Conservation (phyloP, 768 basidiomycete species). For the Mycena metata region DNA sequence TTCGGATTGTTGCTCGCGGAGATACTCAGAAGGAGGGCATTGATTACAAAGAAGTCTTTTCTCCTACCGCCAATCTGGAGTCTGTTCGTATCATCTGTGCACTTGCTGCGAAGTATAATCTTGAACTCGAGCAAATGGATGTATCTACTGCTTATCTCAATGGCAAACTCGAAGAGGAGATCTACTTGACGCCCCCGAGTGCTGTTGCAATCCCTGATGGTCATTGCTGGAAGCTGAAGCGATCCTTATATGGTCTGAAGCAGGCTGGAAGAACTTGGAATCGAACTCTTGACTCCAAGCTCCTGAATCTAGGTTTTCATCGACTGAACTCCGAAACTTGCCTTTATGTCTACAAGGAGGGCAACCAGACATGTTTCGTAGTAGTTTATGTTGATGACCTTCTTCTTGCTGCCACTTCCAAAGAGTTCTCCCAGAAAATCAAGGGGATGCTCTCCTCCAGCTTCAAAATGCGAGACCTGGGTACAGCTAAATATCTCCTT, state of each 20-base stretch:
- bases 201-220: neutral
- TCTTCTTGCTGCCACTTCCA: neutral
- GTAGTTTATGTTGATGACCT: conserved; percentile 13
- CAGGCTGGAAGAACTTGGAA: conserved; percentile 19
- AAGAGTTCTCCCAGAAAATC: neutral
- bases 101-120: conserved; percentile 9
- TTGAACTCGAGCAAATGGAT: conserved; percentile 13
- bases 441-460: neutral
- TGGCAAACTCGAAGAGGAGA: neutral
- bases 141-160: conserved; percentile 12
- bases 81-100: conserved; percentile 6
- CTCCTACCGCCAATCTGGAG: no score
- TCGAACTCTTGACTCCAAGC: neutral
- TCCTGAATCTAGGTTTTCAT: no score
- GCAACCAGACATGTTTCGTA: neutral
- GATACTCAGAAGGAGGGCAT: no score
- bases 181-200: conserved; percentile 4
- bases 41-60: no score
- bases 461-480: conserved; percentile 18
- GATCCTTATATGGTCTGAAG: conserved; percentile 3
- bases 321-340: no score
- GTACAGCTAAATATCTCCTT: neutral
- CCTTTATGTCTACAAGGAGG: no score
- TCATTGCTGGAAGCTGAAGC: conserved; percentile 6
- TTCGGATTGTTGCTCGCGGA: no score